Percentiles rank a stretch among this genome's conserved stretches.
phyloP scores from a whole-genome alignment of 768 basidiomycete species.

The Pholiota molesta region DNA sequence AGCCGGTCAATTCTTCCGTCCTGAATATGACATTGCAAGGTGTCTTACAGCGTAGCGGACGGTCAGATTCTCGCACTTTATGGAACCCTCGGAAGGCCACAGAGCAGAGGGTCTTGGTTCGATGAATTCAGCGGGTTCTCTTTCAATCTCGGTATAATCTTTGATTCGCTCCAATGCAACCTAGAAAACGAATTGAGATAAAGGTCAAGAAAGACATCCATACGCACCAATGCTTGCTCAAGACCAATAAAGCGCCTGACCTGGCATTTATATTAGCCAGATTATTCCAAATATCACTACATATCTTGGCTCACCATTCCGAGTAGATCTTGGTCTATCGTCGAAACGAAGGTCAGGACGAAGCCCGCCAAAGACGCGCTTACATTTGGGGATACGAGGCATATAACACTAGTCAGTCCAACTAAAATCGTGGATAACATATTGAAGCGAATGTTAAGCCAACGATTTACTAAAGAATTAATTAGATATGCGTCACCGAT shows the following conservation, averaged over 20 bases:
- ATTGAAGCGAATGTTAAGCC: conserved; percentile 89
- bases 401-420: conserved; percentile 68
- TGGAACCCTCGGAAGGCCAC: conserved; percentile 76
- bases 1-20: neutral
- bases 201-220: neutral
- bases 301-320: conserved; percentile 47
- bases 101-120: conserved; percentile 78
- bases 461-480: conserved; percentile 70
- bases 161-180: conserved; percentile 89
- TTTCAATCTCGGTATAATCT: conserved; percentile 80
- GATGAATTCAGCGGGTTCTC: conserved; percentile 81
- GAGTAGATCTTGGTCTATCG: conserved; percentile 70
- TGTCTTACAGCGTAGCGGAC: conserved; percentile 73
- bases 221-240: conserved; percentile 85
- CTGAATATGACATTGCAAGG: too few species aligned
- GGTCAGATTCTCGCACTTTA: conserved; percentile 73
- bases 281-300: neutral
- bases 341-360: conserved; percentile 80
- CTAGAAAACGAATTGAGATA: conserved; percentile 33
- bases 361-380: conserved; percentile 86
- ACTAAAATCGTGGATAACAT: conserved; percentile 72
- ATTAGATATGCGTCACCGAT: neutral
- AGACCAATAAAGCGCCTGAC: conserved; percentile 84
- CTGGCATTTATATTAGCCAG: conserved; percentile 24
- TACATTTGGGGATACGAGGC: conserved; percentile 69